These are phyloP conservation scores for Bidens hawaiensis DNA, from an alignment of 140 eudicot genomes.

Conservation along the genomic window DNA sequence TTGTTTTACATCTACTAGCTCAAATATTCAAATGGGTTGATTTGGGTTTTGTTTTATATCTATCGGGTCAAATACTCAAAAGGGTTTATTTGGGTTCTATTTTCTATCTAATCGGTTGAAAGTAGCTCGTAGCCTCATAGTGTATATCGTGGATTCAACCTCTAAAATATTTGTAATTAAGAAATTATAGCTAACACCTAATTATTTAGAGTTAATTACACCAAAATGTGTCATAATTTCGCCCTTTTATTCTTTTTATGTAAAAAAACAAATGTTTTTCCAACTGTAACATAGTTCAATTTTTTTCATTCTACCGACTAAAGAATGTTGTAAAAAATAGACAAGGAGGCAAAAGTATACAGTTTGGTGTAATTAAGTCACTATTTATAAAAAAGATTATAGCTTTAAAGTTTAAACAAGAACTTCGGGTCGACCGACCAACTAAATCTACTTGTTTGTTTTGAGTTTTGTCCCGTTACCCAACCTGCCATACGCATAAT, in stretches of 20 bases:
- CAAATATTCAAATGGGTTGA: too few species aligned
- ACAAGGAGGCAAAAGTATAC: not conserved
- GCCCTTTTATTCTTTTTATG: not conserved
- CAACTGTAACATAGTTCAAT: not conserved
- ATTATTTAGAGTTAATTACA: not conserved
- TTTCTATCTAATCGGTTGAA: not conserved
- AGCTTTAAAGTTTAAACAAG: not conserved
- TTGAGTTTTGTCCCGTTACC: not conserved
- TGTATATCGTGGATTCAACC: not conserved
- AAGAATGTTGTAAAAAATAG: too few species aligned
- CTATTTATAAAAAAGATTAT: not conserved
- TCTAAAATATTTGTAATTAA: not conserved
- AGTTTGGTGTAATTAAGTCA: not conserved
- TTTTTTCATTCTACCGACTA: not conserved
- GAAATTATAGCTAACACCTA: not conserved
- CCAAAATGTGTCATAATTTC: not conserved
- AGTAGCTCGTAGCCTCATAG: not conserved
- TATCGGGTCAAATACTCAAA: too few species aligned
- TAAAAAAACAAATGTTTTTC: not conserved
- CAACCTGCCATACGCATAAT: not conserved
- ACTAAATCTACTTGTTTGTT: not conserved
- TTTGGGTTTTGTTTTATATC: too few species aligned
- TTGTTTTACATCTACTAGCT: not conserved
- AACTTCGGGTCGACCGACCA: not conserved
- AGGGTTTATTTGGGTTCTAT: too few species aligned